Evolutionary conservation across 345 rosid species (phyloP).

Genomic region (Jatropha curcas): DNA sequence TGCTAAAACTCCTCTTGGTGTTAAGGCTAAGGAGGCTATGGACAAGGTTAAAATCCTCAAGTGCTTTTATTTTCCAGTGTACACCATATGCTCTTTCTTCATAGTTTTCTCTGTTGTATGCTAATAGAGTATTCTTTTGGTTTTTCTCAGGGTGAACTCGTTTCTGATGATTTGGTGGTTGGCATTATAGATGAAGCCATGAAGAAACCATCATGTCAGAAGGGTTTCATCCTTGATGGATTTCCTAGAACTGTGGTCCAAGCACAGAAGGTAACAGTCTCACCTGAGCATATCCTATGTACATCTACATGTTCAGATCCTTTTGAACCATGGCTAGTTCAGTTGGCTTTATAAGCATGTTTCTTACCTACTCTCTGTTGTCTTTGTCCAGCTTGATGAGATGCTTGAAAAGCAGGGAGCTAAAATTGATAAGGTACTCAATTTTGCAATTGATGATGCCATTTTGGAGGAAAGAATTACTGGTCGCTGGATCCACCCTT

Average conservation of each 20-base stretch:
- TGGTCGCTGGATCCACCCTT: constrained; percentile 97
- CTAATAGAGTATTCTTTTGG: constrained; percentile 10
- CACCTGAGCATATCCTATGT: not conserved
- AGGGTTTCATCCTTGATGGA: constrained; percentile 96
- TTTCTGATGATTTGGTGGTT: constrained; percentile 91
- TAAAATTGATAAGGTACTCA: constrained; percentile 76
- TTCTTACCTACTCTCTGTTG: constrained; percentile 18
- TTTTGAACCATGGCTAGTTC: not conserved
- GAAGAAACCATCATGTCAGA: constrained; percentile 85
- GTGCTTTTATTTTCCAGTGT: not conserved
- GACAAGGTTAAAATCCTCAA: constrained; percentile 57
- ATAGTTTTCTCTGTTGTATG: not conserved
- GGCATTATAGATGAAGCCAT: constrained; percentile 95
- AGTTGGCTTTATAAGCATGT: not conserved
- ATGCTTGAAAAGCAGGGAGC: constrained; percentile 83
- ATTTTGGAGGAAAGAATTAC: constrained; percentile 95
- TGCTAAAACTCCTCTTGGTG: constrained; percentile 90
- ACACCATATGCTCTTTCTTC: not conserved
- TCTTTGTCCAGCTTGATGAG: constrained; percentile 73
- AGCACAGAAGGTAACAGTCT: constrained; percentile 69
- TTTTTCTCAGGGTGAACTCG: constrained; percentile 75
- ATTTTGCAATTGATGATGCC: constrained; percentile 84
- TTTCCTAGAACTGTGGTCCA: constrained; percentile 90
- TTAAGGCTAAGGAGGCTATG: constrained; percentile 97
- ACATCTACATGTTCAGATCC: not conserved